Conservation (phyloP, 225 moss, liverwort and hornwort species). For the Pseudoscleropodium purum region DNA sequence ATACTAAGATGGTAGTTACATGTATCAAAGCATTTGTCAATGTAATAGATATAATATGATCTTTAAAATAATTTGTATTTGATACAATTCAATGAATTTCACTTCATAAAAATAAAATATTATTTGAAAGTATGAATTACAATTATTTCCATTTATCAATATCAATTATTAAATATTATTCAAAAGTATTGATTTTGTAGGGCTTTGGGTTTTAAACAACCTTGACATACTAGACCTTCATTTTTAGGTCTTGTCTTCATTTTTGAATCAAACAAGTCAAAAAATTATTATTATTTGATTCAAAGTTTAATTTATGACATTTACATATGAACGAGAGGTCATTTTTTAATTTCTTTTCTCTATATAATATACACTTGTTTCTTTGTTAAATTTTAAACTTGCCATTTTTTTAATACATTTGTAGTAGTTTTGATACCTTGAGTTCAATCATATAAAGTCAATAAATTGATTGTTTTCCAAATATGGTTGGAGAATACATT, state of each 20-base stretch:
- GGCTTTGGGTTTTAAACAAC: not conserved
- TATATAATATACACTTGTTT: too few species aligned
- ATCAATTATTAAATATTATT: not conserved
- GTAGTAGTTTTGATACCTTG: not conserved
- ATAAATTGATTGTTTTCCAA: not conserved
- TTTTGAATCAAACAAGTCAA: not conserved
- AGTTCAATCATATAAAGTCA: too few species aligned
- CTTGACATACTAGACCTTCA: not conserved
- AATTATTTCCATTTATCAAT: not conserved
- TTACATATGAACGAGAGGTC: too few species aligned
- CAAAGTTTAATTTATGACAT: not conserved
- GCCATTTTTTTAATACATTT: not conserved
- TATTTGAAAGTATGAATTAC: not conserved
- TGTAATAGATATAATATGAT: not conserved
- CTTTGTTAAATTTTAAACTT: too few species aligned
- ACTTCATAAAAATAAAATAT: not conserved
- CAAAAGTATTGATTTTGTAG: not conserved
- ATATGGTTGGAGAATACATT: too few species aligned
- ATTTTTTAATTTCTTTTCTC: not conserved
- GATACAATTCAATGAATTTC: not conserved
- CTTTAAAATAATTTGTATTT: too few species aligned
- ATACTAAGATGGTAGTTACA: not conserved
- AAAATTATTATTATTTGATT: not conserved
- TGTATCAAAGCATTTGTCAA: rapidly evolving
- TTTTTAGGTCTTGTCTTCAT: not conserved